phyloP scores from a whole-genome alignment of 2,329 filamentous ascomycete species.

The Microcyclospora pomicola region DNA sequence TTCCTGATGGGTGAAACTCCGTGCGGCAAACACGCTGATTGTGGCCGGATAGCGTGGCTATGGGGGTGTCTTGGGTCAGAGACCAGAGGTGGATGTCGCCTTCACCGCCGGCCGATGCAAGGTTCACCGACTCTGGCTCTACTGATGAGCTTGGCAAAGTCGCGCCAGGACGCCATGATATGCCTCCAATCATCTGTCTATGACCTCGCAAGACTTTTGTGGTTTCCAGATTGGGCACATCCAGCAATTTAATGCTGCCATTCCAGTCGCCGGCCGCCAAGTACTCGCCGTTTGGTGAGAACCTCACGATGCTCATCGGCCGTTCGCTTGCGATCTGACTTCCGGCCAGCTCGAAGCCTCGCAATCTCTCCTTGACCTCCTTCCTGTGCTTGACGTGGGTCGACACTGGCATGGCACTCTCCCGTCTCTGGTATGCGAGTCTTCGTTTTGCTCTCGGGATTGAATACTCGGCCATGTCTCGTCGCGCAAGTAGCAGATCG shows the following conservation, averaged over 20 bases:
- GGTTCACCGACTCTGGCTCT: conserved; percentile 56
- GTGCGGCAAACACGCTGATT: conserved; percentile 77
- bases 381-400: conserved; percentile 91
- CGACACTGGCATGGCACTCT: conserved; percentile 69
- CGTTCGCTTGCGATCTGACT: conserved; percentile 86
- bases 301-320: conserved; percentile 80
- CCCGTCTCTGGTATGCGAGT: conserved; percentile 61
- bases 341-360: conserved; percentile 78
- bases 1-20: conserved; percentile 86
- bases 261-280: conserved; percentile 89
- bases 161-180: conserved; percentile 78
- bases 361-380: conserved; percentile 67
- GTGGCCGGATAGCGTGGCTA: conserved; percentile 72
- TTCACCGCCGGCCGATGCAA: conserved; percentile 83
- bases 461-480: conserved; percentile 69
- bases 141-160: conserved; percentile 59
- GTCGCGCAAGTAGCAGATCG: conserved; percentile 60
- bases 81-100: conserved; percentile 85
- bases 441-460: conserved; percentile 68
- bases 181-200: conserved; percentile 74
- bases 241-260: conserved; percentile 73
- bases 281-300: conserved; percentile 70
- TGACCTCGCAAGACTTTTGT: conserved; percentile 68
- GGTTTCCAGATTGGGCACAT: conserved; percentile 68
- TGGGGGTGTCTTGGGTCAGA: conserved; percentile 64